Conservation (phyloP, 495 filamentous ascomycete species). For the Penicillium coffeae region DNA sequence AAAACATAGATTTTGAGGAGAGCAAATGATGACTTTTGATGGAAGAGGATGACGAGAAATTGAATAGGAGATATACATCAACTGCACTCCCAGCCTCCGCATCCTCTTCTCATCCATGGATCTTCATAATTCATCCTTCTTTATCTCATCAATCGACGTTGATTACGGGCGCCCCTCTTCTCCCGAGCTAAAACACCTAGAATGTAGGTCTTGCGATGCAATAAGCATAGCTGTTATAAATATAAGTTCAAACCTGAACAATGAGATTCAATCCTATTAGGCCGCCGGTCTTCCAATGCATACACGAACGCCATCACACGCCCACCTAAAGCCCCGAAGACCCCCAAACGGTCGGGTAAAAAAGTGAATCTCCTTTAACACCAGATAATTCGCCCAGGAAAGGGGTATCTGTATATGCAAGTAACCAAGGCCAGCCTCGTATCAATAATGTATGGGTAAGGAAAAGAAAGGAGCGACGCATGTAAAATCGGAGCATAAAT, state of each 20-base stretch:
- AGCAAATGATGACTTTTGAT: too few relatives aligned
- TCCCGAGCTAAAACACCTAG: neutral
- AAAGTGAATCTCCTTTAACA: conserved; percentile 21
- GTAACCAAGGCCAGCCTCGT: conserved; percentile 19
- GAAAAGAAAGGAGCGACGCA: conserved; percentile 10
- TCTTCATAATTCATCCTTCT: too few relatives aligned
- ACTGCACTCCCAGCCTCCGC: too few relatives aligned
- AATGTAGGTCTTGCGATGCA: too few relatives aligned
- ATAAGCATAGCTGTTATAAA: too few relatives aligned
- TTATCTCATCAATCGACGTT: too few relatives aligned
- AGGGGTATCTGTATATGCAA: conserved; percentile 33
- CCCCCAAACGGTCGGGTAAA: neutral
- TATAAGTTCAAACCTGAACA: neutral
- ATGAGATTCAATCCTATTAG: neutral
- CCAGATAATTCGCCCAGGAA: conserved; percentile 24
- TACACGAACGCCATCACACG: conserved; percentile 14
- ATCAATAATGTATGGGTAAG: conserved; percentile 5
- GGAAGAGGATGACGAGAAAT: too few relatives aligned
- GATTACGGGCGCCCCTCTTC: too few relatives aligned
- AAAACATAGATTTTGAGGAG: too few relatives aligned
- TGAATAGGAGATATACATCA: too few relatives aligned
- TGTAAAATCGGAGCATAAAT: conserved; percentile 1
- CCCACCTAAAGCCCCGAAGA: conserved; percentile 3
- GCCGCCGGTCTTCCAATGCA: conserved; percentile 18
- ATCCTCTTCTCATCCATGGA: too few relatives aligned